phyloP scores from a whole-genome alignment of 2,329 filamentous ascomycete species.

The Emmonsia crescens region DNA sequence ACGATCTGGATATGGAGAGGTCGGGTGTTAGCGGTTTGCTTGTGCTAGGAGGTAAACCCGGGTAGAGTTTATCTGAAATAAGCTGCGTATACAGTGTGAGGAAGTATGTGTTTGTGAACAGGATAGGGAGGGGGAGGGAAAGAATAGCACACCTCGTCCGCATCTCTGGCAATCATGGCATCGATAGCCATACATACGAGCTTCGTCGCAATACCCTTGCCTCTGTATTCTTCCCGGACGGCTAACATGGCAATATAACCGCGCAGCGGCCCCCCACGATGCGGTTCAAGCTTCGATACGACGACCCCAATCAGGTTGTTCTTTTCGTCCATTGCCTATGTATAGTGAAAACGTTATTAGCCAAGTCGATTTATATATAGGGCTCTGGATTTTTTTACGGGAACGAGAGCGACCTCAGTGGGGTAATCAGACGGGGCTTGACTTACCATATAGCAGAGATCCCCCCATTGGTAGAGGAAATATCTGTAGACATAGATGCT shows the following conservation, averaged over 20 bases:
- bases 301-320: constrained; percentile 69
- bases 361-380: not conserved
- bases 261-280: constrained; percentile 73
- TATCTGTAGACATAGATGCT: constrained; percentile 99
- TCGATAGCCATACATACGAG: constrained; percentile 87
- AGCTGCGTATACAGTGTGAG: not conserved
- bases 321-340: constrained; percentile 41
- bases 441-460: constrained; percentile 86
- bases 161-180: constrained; percentile 70
- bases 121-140: not conserved
- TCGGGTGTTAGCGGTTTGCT: not conserved
- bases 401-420: not conserved
- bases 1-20: constrained; percentile 48
- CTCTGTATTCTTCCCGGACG: constrained; percentile 68
- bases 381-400: not conserved
- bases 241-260: constrained; percentile 99
- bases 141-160: constrained; percentile 56
- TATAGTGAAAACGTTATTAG: not conserved
- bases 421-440: not conserved
- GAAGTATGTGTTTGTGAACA: not conserved
- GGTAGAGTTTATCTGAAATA: not conserved
- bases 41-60: not conserved
- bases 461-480: constrained; percentile 94
- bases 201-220: constrained; percentile 75
- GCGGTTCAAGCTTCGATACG: constrained; percentile 85